Evolutionary conservation across 257 asterid species (phyloP).

Genomic region (Eucommia ulmoides): DNA sequence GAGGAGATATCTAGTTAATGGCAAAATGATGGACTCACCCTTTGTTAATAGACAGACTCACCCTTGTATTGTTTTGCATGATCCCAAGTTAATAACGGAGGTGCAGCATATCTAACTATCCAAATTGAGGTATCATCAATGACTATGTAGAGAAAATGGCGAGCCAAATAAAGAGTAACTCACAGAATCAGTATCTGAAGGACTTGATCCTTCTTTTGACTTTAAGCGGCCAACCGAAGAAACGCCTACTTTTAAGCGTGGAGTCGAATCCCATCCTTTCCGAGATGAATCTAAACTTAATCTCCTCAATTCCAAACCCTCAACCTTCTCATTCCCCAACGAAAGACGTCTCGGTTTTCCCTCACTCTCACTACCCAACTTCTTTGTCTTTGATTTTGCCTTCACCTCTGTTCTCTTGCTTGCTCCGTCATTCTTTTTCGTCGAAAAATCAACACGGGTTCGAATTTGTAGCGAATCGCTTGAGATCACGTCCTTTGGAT

Average conservation of each 20-base stretch:
- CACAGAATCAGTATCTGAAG: conserved; percentile 27
- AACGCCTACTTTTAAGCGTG: no score
- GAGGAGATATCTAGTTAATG: no score
- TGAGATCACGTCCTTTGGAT: conserved; percentile 83
- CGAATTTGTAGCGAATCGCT: conserved; percentile 67
- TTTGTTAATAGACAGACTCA: no score
- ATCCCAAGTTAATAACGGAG: no score
- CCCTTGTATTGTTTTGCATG: no score
- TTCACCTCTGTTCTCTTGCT: no score
- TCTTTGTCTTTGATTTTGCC: conserved; percentile 26
- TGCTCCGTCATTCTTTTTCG: conserved; percentile 30
- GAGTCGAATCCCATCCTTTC: conserved; percentile 67
- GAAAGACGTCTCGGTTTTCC: conserved; percentile 61
- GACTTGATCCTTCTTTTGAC: conserved; percentile 20
- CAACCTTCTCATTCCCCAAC: conserved; percentile 36
- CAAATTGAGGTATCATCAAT: no score
- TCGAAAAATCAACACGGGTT: conserved; percentile 27
- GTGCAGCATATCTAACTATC: no score
- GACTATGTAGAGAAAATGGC: no score
- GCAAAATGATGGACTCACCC: no score
- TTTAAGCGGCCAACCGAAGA: conserved; percentile 1
- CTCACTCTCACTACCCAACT: conserved; percentile 11
- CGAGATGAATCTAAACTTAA: conserved; percentile 73
- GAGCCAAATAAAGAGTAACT: conserved; percentile 11
- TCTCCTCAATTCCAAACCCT: conserved; percentile 37